These are phyloP conservation scores for Macrophomina phaseolina DNA, from an alignment of 2,329 filamentous ascomycete species.

Conservation along the genomic window DNA sequence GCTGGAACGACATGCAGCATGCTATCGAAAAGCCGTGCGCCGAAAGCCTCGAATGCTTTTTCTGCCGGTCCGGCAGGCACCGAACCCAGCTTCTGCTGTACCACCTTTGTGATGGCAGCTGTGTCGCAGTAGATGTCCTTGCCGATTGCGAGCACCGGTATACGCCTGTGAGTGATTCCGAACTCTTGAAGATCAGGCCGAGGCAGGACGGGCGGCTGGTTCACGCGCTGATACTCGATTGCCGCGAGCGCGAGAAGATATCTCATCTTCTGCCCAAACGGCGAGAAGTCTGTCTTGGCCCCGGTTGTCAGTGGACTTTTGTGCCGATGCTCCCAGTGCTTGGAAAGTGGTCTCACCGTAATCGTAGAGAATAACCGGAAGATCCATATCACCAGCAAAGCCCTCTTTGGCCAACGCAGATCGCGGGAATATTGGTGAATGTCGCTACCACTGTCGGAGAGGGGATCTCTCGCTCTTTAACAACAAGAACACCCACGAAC, in stretches of 20 bases:
- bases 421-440: too few species aligned
- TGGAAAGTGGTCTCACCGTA: background rate
- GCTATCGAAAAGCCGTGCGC: constrained; percentile 1
- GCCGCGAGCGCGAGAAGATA: background rate
- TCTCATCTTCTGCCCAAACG: constrained; percentile 20
- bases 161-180: constrained; percentile 25
- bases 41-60: constrained; percentile 23
- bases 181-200: constrained; percentile 37
- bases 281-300: constrained; percentile 20
- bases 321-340: too few species aligned
- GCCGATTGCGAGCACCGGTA: constrained; percentile 27
- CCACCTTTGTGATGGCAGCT: background rate
- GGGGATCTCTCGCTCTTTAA: too few species aligned
- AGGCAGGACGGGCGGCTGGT: constrained; percentile 38
- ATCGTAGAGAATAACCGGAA: background rate
- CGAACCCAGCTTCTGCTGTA: background rate
- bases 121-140: constrained; percentile 28
- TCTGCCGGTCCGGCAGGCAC: constrained; percentile 32
- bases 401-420: too few species aligned
- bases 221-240: background rate
- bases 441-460: too few species aligned
- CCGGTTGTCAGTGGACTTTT: too few species aligned
- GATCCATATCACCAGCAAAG: background rate
- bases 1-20: background rate
- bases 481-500: too few species aligned